A percentile compares a stretch with the other conserved stretches of the same genome.
Evolutionary conservation across 164 flowering plant genomes (phyloP).

Genomic region (Stephania yunnanensis): DNA sequence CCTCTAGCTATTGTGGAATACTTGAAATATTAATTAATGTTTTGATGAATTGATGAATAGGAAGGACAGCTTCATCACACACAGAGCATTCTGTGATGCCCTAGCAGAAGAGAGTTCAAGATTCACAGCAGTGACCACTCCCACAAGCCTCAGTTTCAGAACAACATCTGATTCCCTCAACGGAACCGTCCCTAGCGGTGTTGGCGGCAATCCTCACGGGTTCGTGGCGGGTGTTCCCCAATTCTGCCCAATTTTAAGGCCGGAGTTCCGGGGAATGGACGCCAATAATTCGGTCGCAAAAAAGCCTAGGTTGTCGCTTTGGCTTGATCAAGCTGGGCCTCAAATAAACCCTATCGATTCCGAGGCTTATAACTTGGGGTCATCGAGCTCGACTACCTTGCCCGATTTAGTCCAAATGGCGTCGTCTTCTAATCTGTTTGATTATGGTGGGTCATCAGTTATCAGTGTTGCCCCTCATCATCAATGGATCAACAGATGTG

Average conservation of each 20-base stretch:
- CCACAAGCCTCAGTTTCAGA: conserved; percentile 20
- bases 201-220: neutral
- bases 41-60: conserved; percentile 22
- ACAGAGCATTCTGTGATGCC: conserved; percentile 71
- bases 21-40: neutral
- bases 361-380: conserved; percentile 10
- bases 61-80: conserved; percentile 80
- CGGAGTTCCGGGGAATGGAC: conserved; percentile 11
- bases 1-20: neutral
- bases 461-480: neutral
- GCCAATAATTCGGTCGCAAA: conserved; percentile 13
- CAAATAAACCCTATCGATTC: conserved; percentile 25
- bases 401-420: conserved; percentile 27
- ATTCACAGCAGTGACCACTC: conserved; percentile 19
- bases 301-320: conserved; percentile 36
- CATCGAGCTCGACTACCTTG: conserved; percentile 18
- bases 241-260: conserved; percentile 11
- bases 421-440: conserved; percentile 19
- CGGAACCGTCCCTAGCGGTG: neutral
- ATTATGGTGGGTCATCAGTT: conserved; percentile 19
- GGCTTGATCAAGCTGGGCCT: conserved; percentile 37
- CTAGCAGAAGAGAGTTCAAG: conserved; percentile 54
- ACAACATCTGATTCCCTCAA: conserved; percentile 5
- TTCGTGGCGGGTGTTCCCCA: conserved; percentile 15
- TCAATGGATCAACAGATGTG: conserved; percentile 10